phyloP scores from a whole-genome alignment of 495 filamentous ascomycete species.

The Lasiosphaeriaceae sp. region DNA sequence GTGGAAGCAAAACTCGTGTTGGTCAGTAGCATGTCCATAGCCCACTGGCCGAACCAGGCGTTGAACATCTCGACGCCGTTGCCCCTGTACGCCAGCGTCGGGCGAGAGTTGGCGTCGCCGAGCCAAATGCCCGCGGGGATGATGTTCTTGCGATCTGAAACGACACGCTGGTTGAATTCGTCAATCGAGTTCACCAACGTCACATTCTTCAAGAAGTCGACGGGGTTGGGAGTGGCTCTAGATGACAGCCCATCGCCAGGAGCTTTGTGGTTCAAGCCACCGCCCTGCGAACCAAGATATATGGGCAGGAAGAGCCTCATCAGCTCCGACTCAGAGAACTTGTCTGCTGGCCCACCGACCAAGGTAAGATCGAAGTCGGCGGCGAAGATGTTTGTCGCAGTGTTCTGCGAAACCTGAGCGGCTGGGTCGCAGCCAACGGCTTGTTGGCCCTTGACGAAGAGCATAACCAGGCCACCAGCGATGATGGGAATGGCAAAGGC shows the following conservation, averaged over 20 bases:
- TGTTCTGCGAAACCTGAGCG: conserved; percentile 25
- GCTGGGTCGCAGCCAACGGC: conserved; percentile 55
- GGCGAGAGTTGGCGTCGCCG: conserved; percentile 48
- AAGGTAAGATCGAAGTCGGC: conserved; percentile 39
- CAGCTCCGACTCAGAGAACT: conserved; percentile 39
- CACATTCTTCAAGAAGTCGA: conserved; percentile 36
- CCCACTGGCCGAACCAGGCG: conserved; percentile 66
- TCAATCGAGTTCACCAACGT: conserved; percentile 59
- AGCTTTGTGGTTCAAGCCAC: too few relatives aligned
- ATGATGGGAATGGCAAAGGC: conserved; percentile 71
- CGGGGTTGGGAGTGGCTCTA: conserved; percentile 8
- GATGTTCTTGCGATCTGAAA: conserved; percentile 57
- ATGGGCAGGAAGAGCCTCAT: conserved; percentile 43
- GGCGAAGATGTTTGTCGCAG: conserved; percentile 31
- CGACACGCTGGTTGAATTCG: conserved; percentile 65
- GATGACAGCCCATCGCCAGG: conserved; percentile 11
- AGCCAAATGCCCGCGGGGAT: conserved; percentile 76
- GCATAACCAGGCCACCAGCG: conserved; percentile 68
- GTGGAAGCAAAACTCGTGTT: conserved; percentile 63
- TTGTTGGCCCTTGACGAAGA: conserved; percentile 60
- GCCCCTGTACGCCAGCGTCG: conserved; percentile 61
- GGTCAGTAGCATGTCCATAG: conserved; percentile 60
- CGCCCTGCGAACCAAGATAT: conserved; percentile 16
- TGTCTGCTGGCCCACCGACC: conserved; percentile 58
- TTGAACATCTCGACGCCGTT: conserved; percentile 37